Evolutionary conservation across 2,329 filamentous ascomycete species (phyloP), one percentile per base, ranked within the genome.

Genomic region (Ophiostoma novo-ulmi): DNA sequence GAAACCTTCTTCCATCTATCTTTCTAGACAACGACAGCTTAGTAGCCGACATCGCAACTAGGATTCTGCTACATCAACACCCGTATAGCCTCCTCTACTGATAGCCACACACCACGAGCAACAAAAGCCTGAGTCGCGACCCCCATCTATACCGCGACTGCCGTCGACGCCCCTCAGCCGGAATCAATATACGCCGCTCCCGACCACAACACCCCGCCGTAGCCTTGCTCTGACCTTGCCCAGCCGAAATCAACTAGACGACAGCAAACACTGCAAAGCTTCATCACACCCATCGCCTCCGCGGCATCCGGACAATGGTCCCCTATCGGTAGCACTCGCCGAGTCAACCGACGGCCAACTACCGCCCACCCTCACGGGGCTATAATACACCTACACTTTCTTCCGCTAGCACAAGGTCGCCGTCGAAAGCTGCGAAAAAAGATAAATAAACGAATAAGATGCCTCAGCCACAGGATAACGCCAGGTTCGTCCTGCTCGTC

Each of bases 381-480:
- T 36, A 13, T 14, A 3, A 64, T n/a, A 64, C 61, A 38, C 14
- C 6, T 36, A 38, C 22, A 58, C 10, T 13, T 14, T 17, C 58
- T 63, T 35, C 26, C 3, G 26, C 26, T 35, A 26, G 26, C 26
- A 63, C 26, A 26, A 14, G 14, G n/a, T 3, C 3, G 4, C 6
- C 14, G 11, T 7, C 5, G 58, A 20, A 10, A 35, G 8, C 13
- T 20, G 17, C 6, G 5, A 20, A n/a, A 26, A 63, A 20, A 20
- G 1, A 5, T 11, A 1, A 3, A 44, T 17, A 31, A 35, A 11
- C 8, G 67, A 36, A n/a, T 78, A 70, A 66, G 20, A 85, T 85
- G 83, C 79, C 83, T 75, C 81, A 78, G 72, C 78, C 80, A 70
- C 83, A 82, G 75, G 82, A 84, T 75, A 84, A 79, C 76, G 79